These are phyloP conservation scores for Meyerozyma carpophila DNA, from an alignment of 1,139 yeast genomes.

Conservation along the genomic window DNA sequence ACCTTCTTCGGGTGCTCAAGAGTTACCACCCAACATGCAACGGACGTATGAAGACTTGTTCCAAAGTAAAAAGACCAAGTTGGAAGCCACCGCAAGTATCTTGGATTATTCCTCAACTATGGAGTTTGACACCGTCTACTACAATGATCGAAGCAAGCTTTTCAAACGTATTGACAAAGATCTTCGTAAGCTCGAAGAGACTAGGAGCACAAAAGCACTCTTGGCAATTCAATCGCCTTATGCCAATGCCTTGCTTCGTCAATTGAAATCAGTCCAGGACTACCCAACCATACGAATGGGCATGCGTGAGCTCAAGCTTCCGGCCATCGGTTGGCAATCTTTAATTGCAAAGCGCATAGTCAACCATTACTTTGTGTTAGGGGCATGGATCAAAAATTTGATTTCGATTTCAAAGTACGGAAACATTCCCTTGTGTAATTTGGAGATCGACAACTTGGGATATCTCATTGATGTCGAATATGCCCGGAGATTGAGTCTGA, in stretches of 20 bases:
- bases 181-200: slow-evolving; percentile 57
- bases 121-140: slow-evolving; percentile 49
- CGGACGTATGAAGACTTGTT: slow-evolving; percentile 52
- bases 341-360: slow-evolving; percentile 62
- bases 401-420: slow-evolving; percentile 65
- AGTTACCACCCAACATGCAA: slow-evolving; percentile 48
- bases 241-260: slow-evolving; percentile 35
- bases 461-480: slow-evolving; percentile 80
- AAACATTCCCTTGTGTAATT: slow-evolving; percentile 80
- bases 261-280: slow-evolving; percentile 43
- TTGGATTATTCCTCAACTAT: slow-evolving; percentile 49
- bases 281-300: slow-evolving; percentile 65
- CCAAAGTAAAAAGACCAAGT: slow-evolving; percentile 39
- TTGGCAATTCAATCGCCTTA: slow-evolving; percentile 73
- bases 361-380: slow-evolving; percentile 67
- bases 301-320: slow-evolving; percentile 51
- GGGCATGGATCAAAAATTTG: slow-evolving; percentile 70
- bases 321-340: slow-evolving; percentile 86
- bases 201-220: slow-evolving; percentile 61
- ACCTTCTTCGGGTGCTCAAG: slow-evolving; percentile 67
- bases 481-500: slow-evolving; percentile 66
- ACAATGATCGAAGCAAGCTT: slow-evolving; percentile 44
- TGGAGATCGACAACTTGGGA: slow-evolving; percentile 70
- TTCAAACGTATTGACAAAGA: slow-evolving; percentile 50
- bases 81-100: slow-evolving; percentile 37